Evolutionary conservation across 2,329 filamentous ascomycete genomes (phyloP), one percentile per base, ranked within the genome.

Genomic region (Fonsecaea erecta): DNA sequence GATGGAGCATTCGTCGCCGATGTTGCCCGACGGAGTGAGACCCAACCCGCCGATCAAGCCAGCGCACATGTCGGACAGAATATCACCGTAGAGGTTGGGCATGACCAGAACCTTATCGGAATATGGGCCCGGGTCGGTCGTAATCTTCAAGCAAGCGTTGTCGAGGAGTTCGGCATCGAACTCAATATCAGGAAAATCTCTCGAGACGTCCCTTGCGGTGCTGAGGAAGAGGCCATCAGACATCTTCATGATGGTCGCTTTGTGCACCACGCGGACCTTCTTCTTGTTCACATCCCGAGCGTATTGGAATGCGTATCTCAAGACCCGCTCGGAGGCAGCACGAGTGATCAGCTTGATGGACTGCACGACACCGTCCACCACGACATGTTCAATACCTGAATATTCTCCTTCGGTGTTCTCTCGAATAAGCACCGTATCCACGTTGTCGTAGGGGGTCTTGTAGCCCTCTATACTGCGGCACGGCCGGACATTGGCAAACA

Each of bases 401-500:
- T 99, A 99, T 86, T 98, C 95, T 80, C 95, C 95, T 87, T 98
- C 95, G 73, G 95, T 98, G 87, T 99, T 99, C 85, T 99, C 95
- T 81, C 95, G 92, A 83, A 99, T 98, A 77, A 99, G 85, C 76
- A 97, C 92, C 43, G 93, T 97, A 83, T 99, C 91, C 77, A 99
- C 95, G 75, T 91, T 88, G 80, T 98, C 94, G 85, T 98, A 98
- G 70, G 94, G 93, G 60, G 95, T 99, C 89, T 98, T 97, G 90
- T 90, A 99, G 76, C 95, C 95, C 71, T 91, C 91, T 73, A 99
- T 93, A 71, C 93, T 97, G 78, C 93, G 91, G 88, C 96, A 99
- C 69, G 96, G 95, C 76, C 96, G 93, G 75, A 99, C 86, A 85
- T 99, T 99, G 84, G 95, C 96, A 82, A 99, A 99, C 75, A 99